Base-by-base conservation (phyloP, 1,284 basidiomycete genomes). In the Rhodofomes roseus region DNA sequence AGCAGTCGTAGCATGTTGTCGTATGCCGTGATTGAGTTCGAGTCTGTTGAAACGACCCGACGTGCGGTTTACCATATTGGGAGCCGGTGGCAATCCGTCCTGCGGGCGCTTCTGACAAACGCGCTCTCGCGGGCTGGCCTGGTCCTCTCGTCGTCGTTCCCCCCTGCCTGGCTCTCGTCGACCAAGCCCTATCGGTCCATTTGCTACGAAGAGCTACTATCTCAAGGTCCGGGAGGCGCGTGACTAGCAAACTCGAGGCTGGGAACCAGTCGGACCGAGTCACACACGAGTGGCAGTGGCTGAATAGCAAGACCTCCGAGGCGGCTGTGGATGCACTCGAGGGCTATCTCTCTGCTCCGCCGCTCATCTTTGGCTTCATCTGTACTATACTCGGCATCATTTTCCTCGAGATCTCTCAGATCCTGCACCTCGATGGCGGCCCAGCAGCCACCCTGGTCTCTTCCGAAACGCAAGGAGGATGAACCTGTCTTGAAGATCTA, bases 401-500 rank as follows among this genome's bases (percentile, higher is more conserved):
- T 27, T 31, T 25, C 22, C 16, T 34, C 29, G n/a, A 16, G 25
- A 14, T 20, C n/a, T 20, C 22, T 34, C 9, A 41, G 56, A 53
- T 29, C 12, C 18, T 20, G 44, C 48, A 37, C 46, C 9, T 54
- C 55, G 46, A 81, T 81, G 79, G 65, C 77, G 18, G 60, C 69
- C 25, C 74, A 74, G 51, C 79, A 88, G 69, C 84, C 85, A 12
- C 61, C 76, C 5, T 90, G 89, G 88, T 72, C 74, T 16, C 62
- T 77, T 29, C 88, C 88, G 3, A 71, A 73, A 41, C 76, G 75
- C 57, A 74, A 74, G 63, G 66, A 70, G 3, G 77, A 81, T 57
- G 85, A 87, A 60, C 89, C 89, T 12, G 79, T 84, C 5, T 78
- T 99, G 60, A 93, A 89, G 73, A 82, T 99, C 46, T 98, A 93